Evolutionary conservation across 164 flowering plant genomes (phyloP).

Genomic region (Brasenia schreberi): DNA sequence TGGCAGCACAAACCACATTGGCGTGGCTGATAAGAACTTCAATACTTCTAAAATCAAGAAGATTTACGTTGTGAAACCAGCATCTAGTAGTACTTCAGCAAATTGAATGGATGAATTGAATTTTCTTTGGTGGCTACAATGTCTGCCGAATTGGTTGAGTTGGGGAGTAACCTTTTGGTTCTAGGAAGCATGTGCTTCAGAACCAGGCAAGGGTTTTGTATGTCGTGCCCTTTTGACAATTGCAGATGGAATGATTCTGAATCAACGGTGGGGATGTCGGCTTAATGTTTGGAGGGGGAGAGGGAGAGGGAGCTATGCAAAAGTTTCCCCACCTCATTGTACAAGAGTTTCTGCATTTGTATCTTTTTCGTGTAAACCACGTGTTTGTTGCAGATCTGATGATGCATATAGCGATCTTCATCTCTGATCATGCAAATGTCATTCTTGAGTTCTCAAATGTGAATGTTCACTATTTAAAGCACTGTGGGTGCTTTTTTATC

Average conservation of each 20-base stretch:
- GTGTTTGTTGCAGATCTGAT: neutral
- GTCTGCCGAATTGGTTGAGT: neutral
- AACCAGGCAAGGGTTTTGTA: neutral
- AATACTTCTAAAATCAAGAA: conserved; percentile 53
- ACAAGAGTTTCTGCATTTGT: neutral
- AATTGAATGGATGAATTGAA: conserved; percentile 1
- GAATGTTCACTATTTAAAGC: neutral
- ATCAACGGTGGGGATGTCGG: too few species aligned
- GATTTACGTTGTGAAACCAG: conserved; percentile 82
- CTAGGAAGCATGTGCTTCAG: neutral
- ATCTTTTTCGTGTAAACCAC: neutral
- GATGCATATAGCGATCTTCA: neutral
- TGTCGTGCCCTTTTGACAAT: neutral
- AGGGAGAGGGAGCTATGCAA: neutral
- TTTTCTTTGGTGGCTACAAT: neutral
- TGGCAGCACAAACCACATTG: conserved; percentile 39
- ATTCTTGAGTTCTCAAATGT: neutral
- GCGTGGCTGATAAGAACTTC: conserved; percentile 38
- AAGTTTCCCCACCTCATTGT: neutral
- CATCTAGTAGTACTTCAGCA: conserved; percentile 22
- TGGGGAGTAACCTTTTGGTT: neutral
- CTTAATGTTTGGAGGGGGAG: neutral
- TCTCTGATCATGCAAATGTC: neutral
- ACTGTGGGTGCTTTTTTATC: neutral
- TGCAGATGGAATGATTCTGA: neutral